Evolutionary conservation across 805 yeast species (phyloP).

Genomic region (Candida orba): DNA sequence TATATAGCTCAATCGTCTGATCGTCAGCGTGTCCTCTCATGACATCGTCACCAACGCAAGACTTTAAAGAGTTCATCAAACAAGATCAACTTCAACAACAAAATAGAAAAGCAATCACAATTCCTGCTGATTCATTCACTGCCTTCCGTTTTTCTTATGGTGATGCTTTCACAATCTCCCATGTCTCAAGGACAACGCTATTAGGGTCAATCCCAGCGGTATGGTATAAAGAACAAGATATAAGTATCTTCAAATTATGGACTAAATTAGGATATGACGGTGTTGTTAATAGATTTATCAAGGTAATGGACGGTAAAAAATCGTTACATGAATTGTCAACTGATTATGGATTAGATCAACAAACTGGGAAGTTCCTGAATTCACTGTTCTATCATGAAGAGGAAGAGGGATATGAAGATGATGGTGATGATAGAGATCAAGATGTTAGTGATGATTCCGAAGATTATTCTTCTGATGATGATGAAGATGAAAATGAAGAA

Average conservation of each 20-base stretch:
- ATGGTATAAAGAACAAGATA: slow-evolving; percentile 40
- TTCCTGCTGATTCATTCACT: slow-evolving; percentile 42
- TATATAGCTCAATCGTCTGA: no score
- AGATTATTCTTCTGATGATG: no score
- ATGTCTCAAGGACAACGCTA: slow-evolving; percentile 39
- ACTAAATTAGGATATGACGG: slow-evolving; percentile 3
- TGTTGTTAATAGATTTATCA: neutral
- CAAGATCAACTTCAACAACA: neutral
- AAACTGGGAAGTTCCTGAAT: no score
- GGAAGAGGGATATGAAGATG: neutral
- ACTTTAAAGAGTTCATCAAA: neutral
- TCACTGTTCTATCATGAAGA: neutral
- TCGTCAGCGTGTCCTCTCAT: no score
- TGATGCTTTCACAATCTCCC: slow-evolving; percentile 39
- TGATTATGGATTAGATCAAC: no score
- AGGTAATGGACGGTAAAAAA: no score
- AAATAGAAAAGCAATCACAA: neutral
- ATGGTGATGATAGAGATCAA: neutral
- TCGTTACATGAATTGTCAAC: no score
- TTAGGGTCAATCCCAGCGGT: slow-evolving; percentile 53
- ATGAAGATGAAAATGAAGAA: neutral
- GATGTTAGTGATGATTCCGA: neutral
- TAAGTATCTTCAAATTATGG: slow-evolving; percentile 20
- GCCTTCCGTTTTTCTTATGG: slow-evolving; percentile 52
- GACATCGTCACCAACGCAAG: no score